Evolutionary conservation across 2,329 filamentous ascomycete genomes (phyloP), one percentile per base, ranked within the genome.

Genomic region (Sporothrix brunneoviolacea): DNA sequence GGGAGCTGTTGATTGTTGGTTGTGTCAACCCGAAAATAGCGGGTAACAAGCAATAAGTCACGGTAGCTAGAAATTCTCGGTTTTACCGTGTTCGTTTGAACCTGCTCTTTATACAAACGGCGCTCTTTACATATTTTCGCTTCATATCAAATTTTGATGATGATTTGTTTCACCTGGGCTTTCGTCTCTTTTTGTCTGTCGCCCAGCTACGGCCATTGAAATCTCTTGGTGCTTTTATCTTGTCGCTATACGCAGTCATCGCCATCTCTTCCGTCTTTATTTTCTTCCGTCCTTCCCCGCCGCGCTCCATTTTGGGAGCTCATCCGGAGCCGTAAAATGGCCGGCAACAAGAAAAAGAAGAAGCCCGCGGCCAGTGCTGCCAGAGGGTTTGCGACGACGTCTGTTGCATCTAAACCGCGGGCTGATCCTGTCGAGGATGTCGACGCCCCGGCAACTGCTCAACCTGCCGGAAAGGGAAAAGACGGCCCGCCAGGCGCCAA

Each of bases 341-440:
- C 86, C 51, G 75, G 71, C 53, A 83, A 75, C 62, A 86, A 88
- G 69, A 95, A 95, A 72, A 95, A 96, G 73, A 94, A 89, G 75
- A 97, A 96, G 78, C 77, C 86, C 50, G 80, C 81, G 22, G 80
- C 84, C 28, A 97, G 96, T 68, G 88, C 91, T 53, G 89, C 90
- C 35, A 79, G 93, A 66, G 93, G 91, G 16, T 95, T 96, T 70
- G 89, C 91, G 57, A 98, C 93, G 5, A 94, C 88, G 12, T 97
- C 91, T 1, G 79, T 95, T 53, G 88, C 90, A 38, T 94, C 89
- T 21, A 95, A 91, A 60, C 76, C 82, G 8, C 78, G 88, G 64
- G 74, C 79, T 40, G 89, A 91, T 54, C 64, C 62, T 36, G 58
- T 64, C 44, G 71, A 75, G 54, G 54, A 62, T 47, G 45, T 57